Base-by-base conservation (phyloP, 371 early-diverging fungal genomes). In the Mucor velutinosus region DNA sequence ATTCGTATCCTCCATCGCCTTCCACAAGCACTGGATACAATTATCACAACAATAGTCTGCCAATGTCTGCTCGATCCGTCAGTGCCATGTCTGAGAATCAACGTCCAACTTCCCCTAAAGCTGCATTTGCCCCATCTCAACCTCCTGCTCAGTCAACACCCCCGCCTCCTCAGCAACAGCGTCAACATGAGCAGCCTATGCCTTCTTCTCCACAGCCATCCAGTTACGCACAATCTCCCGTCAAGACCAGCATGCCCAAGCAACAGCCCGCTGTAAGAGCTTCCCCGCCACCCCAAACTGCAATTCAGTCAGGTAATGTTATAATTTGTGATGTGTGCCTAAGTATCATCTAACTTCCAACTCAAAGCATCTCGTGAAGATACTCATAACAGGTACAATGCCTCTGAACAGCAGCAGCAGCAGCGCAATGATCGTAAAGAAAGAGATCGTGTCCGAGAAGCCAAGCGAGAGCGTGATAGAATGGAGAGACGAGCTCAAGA, bases 381-480 rank as follows among this genome's bases (percentile, higher is more conserved):
- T 39, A 35, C 4, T 30, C 7, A 51, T 6, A 45, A 57, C 23
- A 62, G 56, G 32, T 33, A 35, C n/a, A 60, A 15, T 45, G 55
- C 51, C 12, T 4, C 51, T 51, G 51, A 51, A 51, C 37, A 30
- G 6, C 30, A 30, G 30, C 30, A 21, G 14, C 37, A 32, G 39
- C 53, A 58, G 4, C 53, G 58, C 17, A 66, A 77, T 21, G 83
- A 82, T 51, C 73, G 79, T 10, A 69, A 72, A 19, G 82, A 77
- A 43, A 75, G 77, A 3, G 78, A 75, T 21, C 35, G 74, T 19
- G 70, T 60, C n/a, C 58, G 79, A 56, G 77, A 82, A 51, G 65
- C 62, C 15, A 74, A 72, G 11, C 73, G 78, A 33, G 83, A 80
- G 60, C 59, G 79, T 27, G 79, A 79, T 60, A 76, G 70, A 49